A percentile compares a stretch with the other conserved stretches of the same genome.
Conservation (phyloP, 208 protist genomes). For the Trypanosoma avium region DNA sequence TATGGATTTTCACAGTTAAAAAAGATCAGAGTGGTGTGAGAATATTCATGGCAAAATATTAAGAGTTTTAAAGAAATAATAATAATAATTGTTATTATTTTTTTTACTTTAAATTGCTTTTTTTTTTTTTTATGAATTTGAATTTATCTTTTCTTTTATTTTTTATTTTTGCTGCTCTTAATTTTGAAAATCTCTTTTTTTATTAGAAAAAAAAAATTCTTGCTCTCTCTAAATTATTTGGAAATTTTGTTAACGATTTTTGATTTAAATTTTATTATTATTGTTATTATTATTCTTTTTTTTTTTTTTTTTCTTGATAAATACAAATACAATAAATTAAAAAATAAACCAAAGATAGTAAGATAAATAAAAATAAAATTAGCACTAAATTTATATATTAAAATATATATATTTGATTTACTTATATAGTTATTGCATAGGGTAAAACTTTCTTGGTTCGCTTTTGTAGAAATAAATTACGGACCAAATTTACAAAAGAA, state of each 20-base stretch:
- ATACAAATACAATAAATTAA: neutral
- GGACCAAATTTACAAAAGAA: no score
- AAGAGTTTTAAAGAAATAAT: neutral
- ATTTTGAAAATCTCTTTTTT: no score
- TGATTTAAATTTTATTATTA: neutral
- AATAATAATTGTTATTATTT: neutral
- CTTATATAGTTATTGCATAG: no score
- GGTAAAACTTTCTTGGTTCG: no score
- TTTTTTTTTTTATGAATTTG: neutral
- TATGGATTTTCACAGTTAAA: conserved; percentile 13
- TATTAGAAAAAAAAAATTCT: no score
- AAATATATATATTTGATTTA: no score
- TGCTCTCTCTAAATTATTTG: no score
- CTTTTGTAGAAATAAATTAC: no score
- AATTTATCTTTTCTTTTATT: conserved; percentile 15
- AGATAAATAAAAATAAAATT: neutral
- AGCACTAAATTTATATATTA: neutral
- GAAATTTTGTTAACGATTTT: no score
- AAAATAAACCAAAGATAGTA: neutral
- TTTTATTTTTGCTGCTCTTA: no score
- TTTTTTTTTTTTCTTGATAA: neutral
- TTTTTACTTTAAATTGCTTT: neutral
- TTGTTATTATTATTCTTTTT: neutral
- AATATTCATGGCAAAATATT: no score
- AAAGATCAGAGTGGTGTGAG: no score